Conservation (phyloP, 2,329 filamentous ascomycete genomes). For the Teratosphaeria zuluensis region DNA sequence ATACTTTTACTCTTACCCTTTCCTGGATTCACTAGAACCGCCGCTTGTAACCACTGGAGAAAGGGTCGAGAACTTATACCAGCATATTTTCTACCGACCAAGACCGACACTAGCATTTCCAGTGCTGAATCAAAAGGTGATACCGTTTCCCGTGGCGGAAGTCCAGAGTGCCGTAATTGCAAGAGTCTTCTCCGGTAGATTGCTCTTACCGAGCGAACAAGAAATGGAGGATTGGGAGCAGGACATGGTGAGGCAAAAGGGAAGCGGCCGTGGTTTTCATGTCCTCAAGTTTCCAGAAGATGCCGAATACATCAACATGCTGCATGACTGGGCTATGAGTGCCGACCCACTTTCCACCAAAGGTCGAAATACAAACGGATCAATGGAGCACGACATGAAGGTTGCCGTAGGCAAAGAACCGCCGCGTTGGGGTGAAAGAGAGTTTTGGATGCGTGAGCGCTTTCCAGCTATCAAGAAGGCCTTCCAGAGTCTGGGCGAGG, state of each 20-base stretch:
- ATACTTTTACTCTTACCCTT: slow-evolving; percentile 78
- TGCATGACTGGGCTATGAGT: slow-evolving; percentile 52
- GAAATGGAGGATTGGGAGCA: slow-evolving; percentile 65
- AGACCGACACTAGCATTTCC: slow-evolving; percentile 73
- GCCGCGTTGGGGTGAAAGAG: slow-evolving; percentile 59
- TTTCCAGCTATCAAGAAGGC: slow-evolving; percentile 61
- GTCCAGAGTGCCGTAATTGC: slow-evolving; percentile 69
- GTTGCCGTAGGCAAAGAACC: slow-evolving; percentile 53
- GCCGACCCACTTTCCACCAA: slow-evolving; percentile 24
- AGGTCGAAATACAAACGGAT: not conserved
- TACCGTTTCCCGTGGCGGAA: slow-evolving; percentile 78
- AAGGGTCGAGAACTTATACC: slow-evolving; percentile 62
- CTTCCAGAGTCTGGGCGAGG: slow-evolving; percentile 57
- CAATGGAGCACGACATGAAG: not conserved
- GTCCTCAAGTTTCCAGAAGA: slow-evolving; percentile 51
- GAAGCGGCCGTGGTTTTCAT: slow-evolving; percentile 44
- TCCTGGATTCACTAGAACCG: slow-evolving; percentile 44
- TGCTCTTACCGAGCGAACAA: slow-evolving; percentile 51
- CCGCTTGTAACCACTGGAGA: slow-evolving; percentile 58
- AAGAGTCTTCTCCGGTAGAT: slow-evolving; percentile 62
- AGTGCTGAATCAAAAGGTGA: slow-evolving; percentile 67
- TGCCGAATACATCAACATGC: slow-evolving; percentile 58
- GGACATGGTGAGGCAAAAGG: slow-evolving; percentile 26
- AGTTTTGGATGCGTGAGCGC: slow-evolving; percentile 61
- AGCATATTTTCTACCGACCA: slow-evolving; percentile 67